These are phyloP conservation scores for Zygoascus biomembranicola DNA, from an alignment of 805 yeast genomes.

Conservation along the genomic window DNA sequence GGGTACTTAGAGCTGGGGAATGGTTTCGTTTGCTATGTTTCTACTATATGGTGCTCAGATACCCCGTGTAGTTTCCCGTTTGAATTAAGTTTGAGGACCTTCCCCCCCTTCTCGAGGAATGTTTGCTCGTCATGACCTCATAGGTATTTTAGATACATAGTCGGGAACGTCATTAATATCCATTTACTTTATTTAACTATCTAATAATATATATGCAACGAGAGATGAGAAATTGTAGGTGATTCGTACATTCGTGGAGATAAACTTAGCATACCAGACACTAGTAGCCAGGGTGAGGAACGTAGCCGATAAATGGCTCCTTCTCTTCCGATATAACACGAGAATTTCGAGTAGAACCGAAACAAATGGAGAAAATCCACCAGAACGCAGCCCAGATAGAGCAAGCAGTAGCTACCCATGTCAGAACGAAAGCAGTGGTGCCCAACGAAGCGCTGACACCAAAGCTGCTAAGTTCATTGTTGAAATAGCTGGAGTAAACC, in stretches of 20 bases:
- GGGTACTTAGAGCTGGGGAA: too few relatives aligned
- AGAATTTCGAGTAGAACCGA: slow-evolving; percentile 28
- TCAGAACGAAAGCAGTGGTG: slow-evolving; percentile 43
- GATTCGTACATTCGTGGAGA: neutral
- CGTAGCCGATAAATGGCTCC: slow-evolving; percentile 25
- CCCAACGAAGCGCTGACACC: slow-evolving; percentile 52
- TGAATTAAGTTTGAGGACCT: too few relatives aligned
- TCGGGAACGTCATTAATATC: neutral
- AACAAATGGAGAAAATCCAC: slow-evolving; percentile 38
- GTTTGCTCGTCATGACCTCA: too few relatives aligned
- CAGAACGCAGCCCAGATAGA: slow-evolving; percentile 34
- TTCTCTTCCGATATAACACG: slow-evolving; percentile 18
- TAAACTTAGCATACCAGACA: neutral
- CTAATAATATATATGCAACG: neutral
- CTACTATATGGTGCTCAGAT: too few relatives aligned
- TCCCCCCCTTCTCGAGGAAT: too few relatives aligned
- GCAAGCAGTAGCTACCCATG: slow-evolving; percentile 57
- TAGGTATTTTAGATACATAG: neutral
- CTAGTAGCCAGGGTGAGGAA: slow-evolving; percentile 8
- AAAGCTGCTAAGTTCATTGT: slow-evolving; percentile 36
- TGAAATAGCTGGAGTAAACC: slow-evolving; percentile 43
- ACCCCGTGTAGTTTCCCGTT: too few relatives aligned
- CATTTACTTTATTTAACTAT: neutral
- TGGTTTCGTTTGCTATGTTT: too few relatives aligned
- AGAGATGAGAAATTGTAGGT: neutral